Conservation (phyloP, 129 eudicot species). For the Arctium lappa region DNA sequence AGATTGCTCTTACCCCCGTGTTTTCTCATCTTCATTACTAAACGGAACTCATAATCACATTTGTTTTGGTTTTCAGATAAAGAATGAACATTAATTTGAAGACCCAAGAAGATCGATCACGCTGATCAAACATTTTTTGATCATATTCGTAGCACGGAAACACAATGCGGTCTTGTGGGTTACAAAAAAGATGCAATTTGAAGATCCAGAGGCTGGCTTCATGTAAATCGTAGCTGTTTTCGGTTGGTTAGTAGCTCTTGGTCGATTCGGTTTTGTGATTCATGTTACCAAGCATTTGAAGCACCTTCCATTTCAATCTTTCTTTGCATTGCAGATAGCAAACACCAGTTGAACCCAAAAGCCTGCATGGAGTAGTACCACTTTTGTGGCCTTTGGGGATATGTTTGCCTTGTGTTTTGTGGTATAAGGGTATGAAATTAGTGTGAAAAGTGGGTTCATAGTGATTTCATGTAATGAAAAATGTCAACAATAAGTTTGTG, state of each 20-base stretch:
- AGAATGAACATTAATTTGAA: not conserved
- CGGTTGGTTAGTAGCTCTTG: constrained; percentile 24
- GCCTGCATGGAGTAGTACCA: not conserved
- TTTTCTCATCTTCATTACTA: not conserved
- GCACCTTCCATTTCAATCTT: constrained; percentile 15
- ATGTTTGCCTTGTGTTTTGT: not conserved
- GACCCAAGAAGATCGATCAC: not conserved
- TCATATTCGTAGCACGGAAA: not conserved
- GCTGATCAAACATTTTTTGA: constrained; percentile 2
- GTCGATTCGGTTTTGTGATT: constrained; percentile 16
- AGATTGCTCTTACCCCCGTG: not conserved
- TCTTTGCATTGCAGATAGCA: not conserved
- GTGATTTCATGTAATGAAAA: not conserved
- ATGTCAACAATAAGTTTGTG: not conserved
- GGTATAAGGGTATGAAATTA: not conserved
- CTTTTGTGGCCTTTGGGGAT: not conserved
- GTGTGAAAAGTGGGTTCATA: not conserved
- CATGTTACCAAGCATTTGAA: constrained; percentile 13
- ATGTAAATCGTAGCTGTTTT: constrained; percentile 25
- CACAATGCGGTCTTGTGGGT: not conserved
- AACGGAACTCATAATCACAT: not conserved
- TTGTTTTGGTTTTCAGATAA: not conserved
- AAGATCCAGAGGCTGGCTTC: constrained; percentile 9
- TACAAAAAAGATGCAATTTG: constrained; percentile 11
- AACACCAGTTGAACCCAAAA: not conserved